Conservation (phyloP, 768 basidiomycete genomes). For the Pleurotus tuber-regium region DNA sequence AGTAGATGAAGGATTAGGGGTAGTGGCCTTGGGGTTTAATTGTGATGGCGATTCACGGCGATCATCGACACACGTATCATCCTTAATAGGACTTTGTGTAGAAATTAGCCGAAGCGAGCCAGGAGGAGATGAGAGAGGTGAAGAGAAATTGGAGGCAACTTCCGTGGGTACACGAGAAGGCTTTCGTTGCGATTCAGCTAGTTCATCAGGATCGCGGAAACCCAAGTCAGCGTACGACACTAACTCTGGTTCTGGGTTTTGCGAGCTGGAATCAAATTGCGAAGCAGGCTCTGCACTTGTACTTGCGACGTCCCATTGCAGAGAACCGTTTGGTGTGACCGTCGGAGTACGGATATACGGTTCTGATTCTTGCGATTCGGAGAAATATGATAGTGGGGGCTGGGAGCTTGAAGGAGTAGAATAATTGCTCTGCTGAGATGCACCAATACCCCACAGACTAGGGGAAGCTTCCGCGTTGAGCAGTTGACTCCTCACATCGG, state of each 20-base stretch:
- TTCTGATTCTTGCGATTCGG: slow-evolving; percentile 43
- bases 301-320: slow-evolving; percentile 37
- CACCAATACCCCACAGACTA: background rate
- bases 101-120: slow-evolving; percentile 12
- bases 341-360: slow-evolving; percentile 48
- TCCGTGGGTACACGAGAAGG: slow-evolving; percentile 1
- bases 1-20: slow-evolving; percentile 1
- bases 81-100: background rate
- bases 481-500: background rate
- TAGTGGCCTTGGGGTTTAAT: slow-evolving; percentile 12
- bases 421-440: slow-evolving; percentile 21
- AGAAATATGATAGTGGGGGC: slow-evolving; percentile 26
- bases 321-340: slow-evolving; percentile 54
- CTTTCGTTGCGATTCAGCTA: background rate
- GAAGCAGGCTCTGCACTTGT: slow-evolving; percentile 32
- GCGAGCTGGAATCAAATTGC: slow-evolving; percentile 32
- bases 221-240: slow-evolving; percentile 36
- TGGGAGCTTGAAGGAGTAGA: slow-evolving; percentile 18
- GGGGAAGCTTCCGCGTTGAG: background rate
- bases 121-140: slow-evolving; percentile 16
- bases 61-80: slow-evolving; percentile 1
- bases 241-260: slow-evolving; percentile 24
- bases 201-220: slow-evolving; percentile 9
- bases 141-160: slow-evolving; percentile 14
- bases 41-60: background rate